Evolutionary conservation across 331 rosid genomes (phyloP).

Genomic region (Prunus yedoensis): DNA sequence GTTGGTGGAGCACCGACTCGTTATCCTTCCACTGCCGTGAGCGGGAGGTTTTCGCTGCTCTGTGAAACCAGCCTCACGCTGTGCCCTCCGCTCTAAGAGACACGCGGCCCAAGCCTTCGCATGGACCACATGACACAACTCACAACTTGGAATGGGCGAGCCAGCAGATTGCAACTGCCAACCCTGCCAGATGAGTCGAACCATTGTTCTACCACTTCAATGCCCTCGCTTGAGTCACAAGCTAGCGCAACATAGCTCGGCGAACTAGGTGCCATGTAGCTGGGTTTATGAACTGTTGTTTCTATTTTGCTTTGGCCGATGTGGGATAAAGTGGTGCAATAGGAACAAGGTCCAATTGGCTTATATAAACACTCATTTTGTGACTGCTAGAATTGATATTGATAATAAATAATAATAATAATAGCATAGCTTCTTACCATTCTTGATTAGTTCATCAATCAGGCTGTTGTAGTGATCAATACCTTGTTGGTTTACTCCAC

Average conservation of each 20-base stretch:
- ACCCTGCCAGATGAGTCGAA: background rate
- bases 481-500: constrained; percentile 21
- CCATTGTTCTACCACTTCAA: background rate
- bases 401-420: too few relatives aligned
- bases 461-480: constrained; percentile 10
- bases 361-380: too few relatives aligned
- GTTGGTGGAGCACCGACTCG: constrained; percentile 2
- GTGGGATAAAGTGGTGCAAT: background rate
- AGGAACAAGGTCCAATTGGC: background rate
- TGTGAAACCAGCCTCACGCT: constrained; percentile 36
- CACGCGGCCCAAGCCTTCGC: background rate
- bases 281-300: background rate
- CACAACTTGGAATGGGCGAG: constrained; percentile 17
- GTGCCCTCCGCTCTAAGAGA: constrained; percentile 20
- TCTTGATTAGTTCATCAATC: background rate
- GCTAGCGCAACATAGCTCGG: constrained; percentile 25
- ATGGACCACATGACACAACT: constrained; percentile 7
- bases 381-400: too few relatives aligned
- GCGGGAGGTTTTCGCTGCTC: constrained; percentile 30
- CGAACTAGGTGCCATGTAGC: background rate
- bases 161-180: fast-evolving
- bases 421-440: background rate
- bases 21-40: constrained; percentile 30
- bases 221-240: constrained; percentile 27
- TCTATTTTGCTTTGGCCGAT: background rate